phyloP scores from a whole-genome alignment of 1,139 yeast species.

The Pichia norvegensis region DNA sequence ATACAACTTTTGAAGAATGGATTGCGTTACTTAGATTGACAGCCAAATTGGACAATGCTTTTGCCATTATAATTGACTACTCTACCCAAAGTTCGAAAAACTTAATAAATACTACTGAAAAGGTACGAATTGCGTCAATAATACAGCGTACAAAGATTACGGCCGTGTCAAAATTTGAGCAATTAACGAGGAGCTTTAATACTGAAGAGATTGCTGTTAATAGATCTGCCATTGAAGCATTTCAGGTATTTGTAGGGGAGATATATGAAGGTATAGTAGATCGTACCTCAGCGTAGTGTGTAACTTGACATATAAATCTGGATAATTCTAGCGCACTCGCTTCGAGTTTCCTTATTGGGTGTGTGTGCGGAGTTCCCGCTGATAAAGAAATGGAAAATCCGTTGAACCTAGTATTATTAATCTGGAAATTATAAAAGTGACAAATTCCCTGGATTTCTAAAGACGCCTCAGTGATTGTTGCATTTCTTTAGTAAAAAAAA shows the following conservation, averaged over 20 bases:
- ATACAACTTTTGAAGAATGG: slow-evolving; percentile 24
- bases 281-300: slow-evolving; percentile 26
- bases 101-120: slow-evolving; percentile 26
- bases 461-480: not conserved
- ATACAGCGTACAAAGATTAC: slow-evolving; percentile 25
- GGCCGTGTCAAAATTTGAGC: slow-evolving; percentile 24
- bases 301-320: too few species aligned
- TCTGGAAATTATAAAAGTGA: too few species aligned
- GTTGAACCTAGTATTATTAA: not conserved
- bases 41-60: slow-evolving; percentile 25
- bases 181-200: slow-evolving; percentile 8
- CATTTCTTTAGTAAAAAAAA: not conserved
- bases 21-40: slow-evolving; percentile 17
- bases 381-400: not conserved
- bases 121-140: slow-evolving; percentile 27
- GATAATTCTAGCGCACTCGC: too few species aligned
- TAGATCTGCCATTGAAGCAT: slow-evolving; percentile 8
- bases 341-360: not conserved
- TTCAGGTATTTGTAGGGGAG: slow-evolving; percentile 26
- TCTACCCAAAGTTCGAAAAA: slow-evolving; percentile 1
- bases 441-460: not conserved
- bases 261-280: slow-evolving; percentile 29
- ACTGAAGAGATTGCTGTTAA: slow-evolving; percentile 3
- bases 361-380: not conserved
- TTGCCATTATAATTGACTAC: slow-evolving; percentile 25